phyloP scores from a whole-genome alignment of 2,329 filamentous ascomycete species.

The Fusarium decemcellulare region DNA sequence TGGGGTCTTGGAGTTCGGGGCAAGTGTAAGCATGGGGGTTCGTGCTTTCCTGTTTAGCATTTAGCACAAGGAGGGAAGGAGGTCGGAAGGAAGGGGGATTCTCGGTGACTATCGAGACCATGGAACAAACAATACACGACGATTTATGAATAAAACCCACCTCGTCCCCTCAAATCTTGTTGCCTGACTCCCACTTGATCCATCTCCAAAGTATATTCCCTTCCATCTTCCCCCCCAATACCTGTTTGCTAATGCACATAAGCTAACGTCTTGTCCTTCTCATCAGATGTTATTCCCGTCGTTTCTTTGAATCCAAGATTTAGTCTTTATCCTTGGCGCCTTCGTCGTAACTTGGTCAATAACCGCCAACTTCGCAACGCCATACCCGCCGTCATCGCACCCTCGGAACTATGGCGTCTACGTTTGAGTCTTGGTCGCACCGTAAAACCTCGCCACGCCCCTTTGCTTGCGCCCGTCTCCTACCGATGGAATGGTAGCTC shows the following conservation, averaged over 20 bases:
- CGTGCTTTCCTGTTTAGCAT: not conserved
- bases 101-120: not conserved
- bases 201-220: not conserved
- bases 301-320: not conserved
- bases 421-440: constrained; percentile 21
- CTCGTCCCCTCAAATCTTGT: too few relatives aligned
- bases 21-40: not conserved
- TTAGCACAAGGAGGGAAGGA: not conserved
- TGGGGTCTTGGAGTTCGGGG: constrained; percentile 12
- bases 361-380: constrained; percentile 17
- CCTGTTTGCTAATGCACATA: too few relatives aligned
- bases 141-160: constrained; percentile 1
- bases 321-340: constrained; percentile 8
- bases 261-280: not conserved
- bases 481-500: constrained; percentile 38
- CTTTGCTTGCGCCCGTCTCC: constrained; percentile 12
- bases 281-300: not conserved
- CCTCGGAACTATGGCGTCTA: constrained; percentile 29
- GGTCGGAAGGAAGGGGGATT: too few relatives aligned
- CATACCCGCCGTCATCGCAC: constrained; percentile 29
- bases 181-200: not conserved
- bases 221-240: too few relatives aligned
- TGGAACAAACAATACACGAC: not conserved
- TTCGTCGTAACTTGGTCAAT: constrained; percentile 15
- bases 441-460: constrained; percentile 14